Conservation (phyloP, 495 filamentous ascomycete genomes). For the Tuber melanosporum region DNA sequence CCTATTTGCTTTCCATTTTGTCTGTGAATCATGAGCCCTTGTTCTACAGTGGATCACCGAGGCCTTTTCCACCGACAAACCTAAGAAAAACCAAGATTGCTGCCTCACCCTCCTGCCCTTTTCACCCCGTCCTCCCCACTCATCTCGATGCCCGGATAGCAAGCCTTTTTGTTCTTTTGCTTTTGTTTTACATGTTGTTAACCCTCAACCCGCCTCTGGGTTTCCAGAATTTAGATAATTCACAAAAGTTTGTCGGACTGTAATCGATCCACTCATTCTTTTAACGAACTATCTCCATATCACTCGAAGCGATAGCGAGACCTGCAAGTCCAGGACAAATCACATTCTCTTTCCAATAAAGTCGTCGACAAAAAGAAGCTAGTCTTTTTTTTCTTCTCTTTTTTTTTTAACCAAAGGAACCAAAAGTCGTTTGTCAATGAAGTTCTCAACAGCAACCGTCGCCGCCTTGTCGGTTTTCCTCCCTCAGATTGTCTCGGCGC, state of each 20-base stretch:
- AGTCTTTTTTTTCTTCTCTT: neutral
- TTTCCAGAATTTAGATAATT: constrained; percentile 4
- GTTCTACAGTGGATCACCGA: neutral
- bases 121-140: neutral
- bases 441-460: constrained; percentile 47
- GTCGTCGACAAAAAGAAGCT: constrained; percentile 7
- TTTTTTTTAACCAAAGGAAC: neutral
- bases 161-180: neutral
- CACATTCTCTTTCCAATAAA: constrained; percentile 13
- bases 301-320: constrained; percentile 11
- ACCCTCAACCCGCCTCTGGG: neutral
- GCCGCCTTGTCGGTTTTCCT: constrained; percentile 46
- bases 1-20: neutral
- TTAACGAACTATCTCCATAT: constrained; percentile 19
- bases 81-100: neutral
- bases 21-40: constrained; percentile 6
- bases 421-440: constrained; percentile 40
- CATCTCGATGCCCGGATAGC: neutral
- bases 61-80: neutral
- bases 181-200: neutral
- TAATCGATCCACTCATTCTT: neutral
- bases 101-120: neutral
- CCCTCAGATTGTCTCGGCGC: constrained; percentile 49
- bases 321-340: constrained; percentile 11
- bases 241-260: neutral